Evolutionary conservation across 2,329 filamentous ascomycete species (phyloP), one percentile per base, ranked within the genome.

Genomic region (Talaromyces marneffei): DNA sequence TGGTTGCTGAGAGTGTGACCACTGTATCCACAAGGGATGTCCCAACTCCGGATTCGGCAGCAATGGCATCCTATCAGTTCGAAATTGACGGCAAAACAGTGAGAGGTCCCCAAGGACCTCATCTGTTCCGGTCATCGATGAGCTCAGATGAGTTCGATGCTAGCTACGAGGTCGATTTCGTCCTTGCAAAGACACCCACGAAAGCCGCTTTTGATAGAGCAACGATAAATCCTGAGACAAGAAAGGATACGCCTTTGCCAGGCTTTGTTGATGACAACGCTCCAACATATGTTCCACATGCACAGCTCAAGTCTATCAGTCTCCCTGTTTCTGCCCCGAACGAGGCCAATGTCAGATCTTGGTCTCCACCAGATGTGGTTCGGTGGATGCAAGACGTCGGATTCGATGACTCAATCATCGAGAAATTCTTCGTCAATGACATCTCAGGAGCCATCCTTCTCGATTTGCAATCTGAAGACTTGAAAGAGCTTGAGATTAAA

Each of bases 381-480:
- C 29, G 18, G 1, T 94, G 90, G 85, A 94, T 97, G 91, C 84
- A 87, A 70, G 85, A 91, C 72, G 85, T 87, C 48, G 91, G 90
- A 67, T 87, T 96, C 71, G 92, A 96, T 72, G 78, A 85, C 57
- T 78, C 82, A 6, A 82, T 93, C 56, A 87, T 94, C 10, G 87
- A 95, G 69, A 90, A 89, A 67, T 97, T 99, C 70, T 83, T 92
- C 64, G 85, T 89, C 69, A 95, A 99, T 74, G 93, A 99, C 71
- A 97, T 99, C 73, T 91, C 88, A 27, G 93, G 93, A 14, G 83
- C 86, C 4, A 90, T 97, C 60, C 79, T 97, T 20, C 86, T 96
- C 57, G 92, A 93, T n/a, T 79, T 99, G 46, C 92, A 96, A 71
- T 92, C 93, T 67, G 91, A 96, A 65, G 92, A 87, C 63, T 74